phyloP scores from a whole-genome alignment of 139 green algal species.

The Spirogloea muscicola region DNA sequence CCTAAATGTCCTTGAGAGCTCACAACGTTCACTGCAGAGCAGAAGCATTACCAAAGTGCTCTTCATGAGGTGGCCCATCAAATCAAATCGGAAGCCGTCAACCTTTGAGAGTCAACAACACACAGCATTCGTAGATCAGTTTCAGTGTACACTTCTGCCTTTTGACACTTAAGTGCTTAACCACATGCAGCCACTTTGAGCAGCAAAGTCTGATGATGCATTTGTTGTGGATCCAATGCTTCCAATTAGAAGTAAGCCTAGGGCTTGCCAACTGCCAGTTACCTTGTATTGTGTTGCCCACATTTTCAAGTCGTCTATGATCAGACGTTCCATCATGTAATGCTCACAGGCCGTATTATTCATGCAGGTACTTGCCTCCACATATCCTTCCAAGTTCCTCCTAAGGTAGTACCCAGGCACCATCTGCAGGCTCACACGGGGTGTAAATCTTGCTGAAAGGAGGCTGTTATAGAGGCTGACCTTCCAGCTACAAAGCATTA shows the following conservation, averaged over 20 bases:
- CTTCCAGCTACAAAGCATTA: too few species aligned
- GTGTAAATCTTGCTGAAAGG: too few species aligned
- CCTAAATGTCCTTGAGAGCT: not conserved
- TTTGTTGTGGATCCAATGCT: too few species aligned
- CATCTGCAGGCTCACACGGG: too few species aligned
- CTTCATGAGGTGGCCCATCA: slow-evolving; percentile 82
- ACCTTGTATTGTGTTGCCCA: slow-evolving; percentile 77
- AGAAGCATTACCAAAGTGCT: slow-evolving; percentile 57
- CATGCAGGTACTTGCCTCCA: slow-evolving; percentile 74
- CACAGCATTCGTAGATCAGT: too few species aligned
- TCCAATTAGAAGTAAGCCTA: not conserved
- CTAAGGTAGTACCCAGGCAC: slow-evolving; percentile 91
- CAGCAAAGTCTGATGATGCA: too few species aligned
- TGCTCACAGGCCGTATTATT: slow-evolving; percentile 89
- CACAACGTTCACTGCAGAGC: not conserved
- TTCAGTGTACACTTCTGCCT: too few species aligned
- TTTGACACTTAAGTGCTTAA: too few species aligned
- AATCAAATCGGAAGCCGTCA: slow-evolving; percentile 78
- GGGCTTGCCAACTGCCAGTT: not conserved
- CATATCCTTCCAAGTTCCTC: slow-evolving; percentile 55
- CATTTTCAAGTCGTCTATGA: slow-evolving; percentile 80
- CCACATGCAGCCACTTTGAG: too few species aligned
- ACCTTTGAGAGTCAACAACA: too few species aligned
- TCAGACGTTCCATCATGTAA: slow-evolving; percentile 76
- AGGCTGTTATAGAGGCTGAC: too few species aligned